Evolutionary conservation across 345 rosid genomes (phyloP), one percentile per base, ranked within the genome.

Genomic region (Gossypium thurberi): DNA sequence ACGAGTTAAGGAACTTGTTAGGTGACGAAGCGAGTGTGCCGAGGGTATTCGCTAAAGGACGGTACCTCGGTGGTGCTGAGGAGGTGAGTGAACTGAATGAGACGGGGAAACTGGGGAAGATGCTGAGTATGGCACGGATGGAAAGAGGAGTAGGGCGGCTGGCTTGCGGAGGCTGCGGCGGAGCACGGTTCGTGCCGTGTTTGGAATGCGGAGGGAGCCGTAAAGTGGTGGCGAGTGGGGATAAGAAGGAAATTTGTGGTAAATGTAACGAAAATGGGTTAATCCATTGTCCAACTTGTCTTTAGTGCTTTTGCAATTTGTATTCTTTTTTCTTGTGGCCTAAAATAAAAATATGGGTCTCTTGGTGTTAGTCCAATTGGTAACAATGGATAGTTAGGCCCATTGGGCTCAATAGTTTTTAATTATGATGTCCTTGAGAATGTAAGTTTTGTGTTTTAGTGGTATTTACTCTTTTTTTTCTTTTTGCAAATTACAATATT

Each of bases 81-180:
- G 90, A 88, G 73, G 82, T 91, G 82, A 81, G 76, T 37, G 88
- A 79, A 78, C 64, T 92, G 86, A 87, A 91, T 57, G 98, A 95
- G 79, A 52, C 86, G 43, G 96, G 94, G 25, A 74, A 83, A 71
- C 80, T 89, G 7, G 90, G 91, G 82, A 82, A 88, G 82, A 82
- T 92, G 63, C 76, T 95, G 82, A 78, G 78, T 8, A 71, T 71
- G 84, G 94, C 90, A 44, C 81, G 89, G n/a, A 87, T 85, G 81
- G 90, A 86, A 78, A 85, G 82, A 58, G 96, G 87, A 15, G 77
- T 83, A 33, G 97, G 96, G 68, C 82, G 94, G 77, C 86, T 70
- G 20, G 89, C 84, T 75, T 95, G 99, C 14, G 94, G 83, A 70
- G 94, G 94, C 12, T 89, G 99, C n/a, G 96, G 98, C 3, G 99